Base-by-base conservation (phyloP, 2,329 filamentous ascomycete genomes). In the Venturiaceae sp. region DNA sequence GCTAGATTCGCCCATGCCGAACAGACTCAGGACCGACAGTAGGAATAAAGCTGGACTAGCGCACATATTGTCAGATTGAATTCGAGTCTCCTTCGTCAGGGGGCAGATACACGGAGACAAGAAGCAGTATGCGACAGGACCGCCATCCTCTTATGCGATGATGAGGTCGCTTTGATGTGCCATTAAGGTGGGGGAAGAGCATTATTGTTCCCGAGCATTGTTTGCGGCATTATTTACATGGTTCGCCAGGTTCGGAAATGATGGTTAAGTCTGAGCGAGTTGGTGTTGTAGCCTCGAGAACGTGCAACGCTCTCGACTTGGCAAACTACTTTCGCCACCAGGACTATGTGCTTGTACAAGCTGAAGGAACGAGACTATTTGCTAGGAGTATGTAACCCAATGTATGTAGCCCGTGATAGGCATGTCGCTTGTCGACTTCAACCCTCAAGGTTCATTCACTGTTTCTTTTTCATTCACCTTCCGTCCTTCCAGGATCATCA, bases 101-200 rank as follows among this genome's bases (percentile, higher is more conserved):
- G 44, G 7, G 30, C 30, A 50, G 6, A 6, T 50, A 50, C 44
- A 50, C 44, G 28, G 44, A 30, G 21, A 50, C 26, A 6, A 50
- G 9, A 7, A 50, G 26, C 8, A 50, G 44, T 16, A 30, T 13
- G 26, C 44, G 44, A 50, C 44, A 50, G 23, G 44, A 50, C 13
- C 44, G 44, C 44, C 44, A 50, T 50, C 44, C 44, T 50, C 44
- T 50, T 32, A 50, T 32, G 44, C 44, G 44, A 50, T 50, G 44
- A 23, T 50, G 26, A 8, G 44, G 26, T 50, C 44, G 28, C 26
- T 50, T 50, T 13, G 44, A n/a, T n/a, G 16, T 50, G 26, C 44
- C 44, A 30, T 50, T 30, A 26, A 50, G 44, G 26, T 50, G 44
- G 23, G 44, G 44, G 44, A 50, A 50, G 13, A 50, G 44, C 44